Conservation (phyloP, 108 stramenopile genomes). For the Cyclotella atomus region DNA sequence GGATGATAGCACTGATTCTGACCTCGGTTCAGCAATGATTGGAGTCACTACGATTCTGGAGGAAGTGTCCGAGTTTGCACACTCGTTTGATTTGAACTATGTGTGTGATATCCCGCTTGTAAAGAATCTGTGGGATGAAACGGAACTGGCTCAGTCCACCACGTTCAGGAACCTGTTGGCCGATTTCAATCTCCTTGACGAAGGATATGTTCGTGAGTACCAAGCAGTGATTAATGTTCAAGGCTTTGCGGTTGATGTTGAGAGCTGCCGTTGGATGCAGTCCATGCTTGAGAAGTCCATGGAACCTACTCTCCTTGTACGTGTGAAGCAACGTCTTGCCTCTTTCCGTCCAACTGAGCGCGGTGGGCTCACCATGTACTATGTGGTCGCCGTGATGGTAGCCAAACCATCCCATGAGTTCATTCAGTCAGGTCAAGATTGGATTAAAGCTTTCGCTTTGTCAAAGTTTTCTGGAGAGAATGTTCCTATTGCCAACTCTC, state of each 20-base stretch:
- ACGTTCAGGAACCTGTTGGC: no score
- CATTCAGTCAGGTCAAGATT: neutral
- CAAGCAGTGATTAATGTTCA: neutral
- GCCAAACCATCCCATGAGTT: neutral
- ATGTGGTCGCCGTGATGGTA: neutral
- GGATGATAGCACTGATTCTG: no score
- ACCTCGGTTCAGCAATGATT: no score
- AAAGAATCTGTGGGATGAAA: no score
- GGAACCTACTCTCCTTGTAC: neutral
- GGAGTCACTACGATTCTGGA: no score
- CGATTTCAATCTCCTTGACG: no score
- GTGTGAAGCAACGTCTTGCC: neutral
- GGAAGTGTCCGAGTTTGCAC: no score
- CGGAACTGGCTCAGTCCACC: no score
- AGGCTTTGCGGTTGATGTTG: neutral
- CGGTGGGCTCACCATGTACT: neutral
- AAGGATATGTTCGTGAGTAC: neutral
- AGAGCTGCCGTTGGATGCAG: neutral
- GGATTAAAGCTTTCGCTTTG: neutral
- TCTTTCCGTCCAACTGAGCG: neutral
- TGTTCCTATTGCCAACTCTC: neutral
- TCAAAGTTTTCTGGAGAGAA: neutral
- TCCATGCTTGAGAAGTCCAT: neutral
- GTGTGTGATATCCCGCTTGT: no score
- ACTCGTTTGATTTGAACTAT: no score